A percentile compares a stretch with the other conserved stretches of the same genome.
Conservation (phyloP, 108 stramenopile species). For the Fragilariopsis cylindrus region DNA sequence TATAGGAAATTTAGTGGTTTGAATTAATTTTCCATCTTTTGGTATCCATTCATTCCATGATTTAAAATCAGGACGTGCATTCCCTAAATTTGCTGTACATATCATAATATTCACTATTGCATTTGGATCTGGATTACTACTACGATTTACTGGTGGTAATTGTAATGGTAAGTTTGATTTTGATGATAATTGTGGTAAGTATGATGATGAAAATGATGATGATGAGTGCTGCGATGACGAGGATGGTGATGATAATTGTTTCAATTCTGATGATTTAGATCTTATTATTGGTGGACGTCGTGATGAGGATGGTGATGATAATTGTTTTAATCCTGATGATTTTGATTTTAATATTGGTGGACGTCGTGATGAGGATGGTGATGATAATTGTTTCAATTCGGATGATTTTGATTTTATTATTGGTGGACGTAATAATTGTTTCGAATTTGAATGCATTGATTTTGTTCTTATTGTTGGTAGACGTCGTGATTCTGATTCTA, state of each 20-base stretch:
- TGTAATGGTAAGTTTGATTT: no score
- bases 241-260: neutral
- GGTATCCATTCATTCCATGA: constrained; percentile 61
- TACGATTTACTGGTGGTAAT: no score
- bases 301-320: neutral
- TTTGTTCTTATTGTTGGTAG: no score
- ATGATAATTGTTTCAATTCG: no score
- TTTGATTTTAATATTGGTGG: neutral
- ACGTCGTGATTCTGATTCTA: no score
- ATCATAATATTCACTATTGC: constrained; percentile 28
- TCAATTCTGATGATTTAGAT: no score
- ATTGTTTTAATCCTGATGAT: neutral
- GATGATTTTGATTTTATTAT: no score
- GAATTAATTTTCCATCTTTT: constrained; percentile 31
- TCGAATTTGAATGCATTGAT: no score
- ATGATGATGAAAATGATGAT: neutral
- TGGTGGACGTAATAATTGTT: no score
- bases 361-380: neutral
- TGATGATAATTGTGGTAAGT: neutral
- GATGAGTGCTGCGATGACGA: neutral
- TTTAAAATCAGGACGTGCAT: constrained; percentile 40
- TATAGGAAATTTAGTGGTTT: constrained; percentile 1
- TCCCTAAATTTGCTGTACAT: constrained; percentile 50
- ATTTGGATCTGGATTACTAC: neutral
- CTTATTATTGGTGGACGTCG: no score